These are phyloP conservation scores for Eucalyptus globulus DNA, from an alignment of 345 rosid species.

Conservation along the genomic window DNA sequence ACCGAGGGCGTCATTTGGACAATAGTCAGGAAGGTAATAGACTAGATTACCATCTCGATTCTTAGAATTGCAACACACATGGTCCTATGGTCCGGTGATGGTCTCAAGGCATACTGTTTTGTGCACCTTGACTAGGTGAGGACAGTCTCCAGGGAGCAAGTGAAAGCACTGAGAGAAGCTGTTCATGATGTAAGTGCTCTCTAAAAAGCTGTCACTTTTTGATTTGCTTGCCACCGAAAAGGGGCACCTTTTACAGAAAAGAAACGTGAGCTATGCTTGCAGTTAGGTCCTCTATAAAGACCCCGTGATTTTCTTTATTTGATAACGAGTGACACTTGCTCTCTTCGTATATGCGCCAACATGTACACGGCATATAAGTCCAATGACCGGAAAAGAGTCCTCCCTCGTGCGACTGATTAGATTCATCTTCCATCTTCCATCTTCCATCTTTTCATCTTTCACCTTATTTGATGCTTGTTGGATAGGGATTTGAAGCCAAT, in stretches of 20 bases:
- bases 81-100: not conserved
- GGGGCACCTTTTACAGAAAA: not conserved
- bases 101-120: not conserved
- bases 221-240: not conserved
- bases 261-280: not conserved
- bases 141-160: conserved; percentile 57
- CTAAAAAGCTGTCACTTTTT: not conserved
- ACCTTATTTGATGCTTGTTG: not conserved
- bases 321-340: not conserved
- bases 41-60: not conserved
- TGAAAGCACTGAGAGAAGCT: conserved; percentile 21
- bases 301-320: not conserved
- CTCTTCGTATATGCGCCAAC: not conserved
- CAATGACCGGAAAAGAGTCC: not conserved
- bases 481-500: conserved; percentile 46
- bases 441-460: not conserved
- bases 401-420: not conserved
- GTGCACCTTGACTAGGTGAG: conserved; percentile 22
- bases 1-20: conserved; percentile 76
- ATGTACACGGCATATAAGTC: not conserved
- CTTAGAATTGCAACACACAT: not conserved
- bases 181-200: conserved; percentile 30
- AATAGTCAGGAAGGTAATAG: conserved; percentile 22
- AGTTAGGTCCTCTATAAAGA: not conserved
- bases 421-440: not conserved